Conservation (phyloP, 2,329 filamentous ascomycete genomes). For the Hortaea werneckii region DNA sequence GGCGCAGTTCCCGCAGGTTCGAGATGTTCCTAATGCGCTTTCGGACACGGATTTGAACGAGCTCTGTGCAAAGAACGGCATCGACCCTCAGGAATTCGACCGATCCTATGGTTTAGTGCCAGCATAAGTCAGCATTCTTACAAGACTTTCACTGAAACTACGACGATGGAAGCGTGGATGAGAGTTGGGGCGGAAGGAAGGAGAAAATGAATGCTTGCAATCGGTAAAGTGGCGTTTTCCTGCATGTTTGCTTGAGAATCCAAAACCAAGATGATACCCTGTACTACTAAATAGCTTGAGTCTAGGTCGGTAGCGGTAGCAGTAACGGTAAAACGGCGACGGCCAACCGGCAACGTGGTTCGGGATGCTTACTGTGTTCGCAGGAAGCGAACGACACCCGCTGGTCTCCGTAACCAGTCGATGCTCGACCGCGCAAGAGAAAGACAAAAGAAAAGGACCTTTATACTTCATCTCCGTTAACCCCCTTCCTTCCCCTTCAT, state of each 20-base stretch:
- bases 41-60: neutral
- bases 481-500: too few species aligned
- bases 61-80: neutral
- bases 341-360: too few species aligned
- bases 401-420: too few species aligned
- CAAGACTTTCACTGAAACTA: too few species aligned
- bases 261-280: constrained; percentile 9
- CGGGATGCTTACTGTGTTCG: too few species aligned
- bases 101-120: neutral
- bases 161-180: neutral
- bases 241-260: constrained; percentile 2
- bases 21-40: neutral
- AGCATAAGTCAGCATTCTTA: too few species aligned
- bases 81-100: neutral
- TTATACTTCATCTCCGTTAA: too few species aligned
- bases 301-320: constrained; percentile 1
- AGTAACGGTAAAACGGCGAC: too few species aligned
- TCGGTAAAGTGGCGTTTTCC: constrained; percentile 6
- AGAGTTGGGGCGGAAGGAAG: neutral
- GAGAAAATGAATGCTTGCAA: neutral
- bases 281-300: constrained; percentile 10
- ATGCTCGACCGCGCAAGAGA: too few species aligned
- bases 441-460: too few species aligned
- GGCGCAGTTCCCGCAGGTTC: neutral
- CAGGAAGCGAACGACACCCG: too few species aligned